Base-by-base conservation (phyloP, 164 flowering plant species). In the Liquidambar formosana region DNA sequence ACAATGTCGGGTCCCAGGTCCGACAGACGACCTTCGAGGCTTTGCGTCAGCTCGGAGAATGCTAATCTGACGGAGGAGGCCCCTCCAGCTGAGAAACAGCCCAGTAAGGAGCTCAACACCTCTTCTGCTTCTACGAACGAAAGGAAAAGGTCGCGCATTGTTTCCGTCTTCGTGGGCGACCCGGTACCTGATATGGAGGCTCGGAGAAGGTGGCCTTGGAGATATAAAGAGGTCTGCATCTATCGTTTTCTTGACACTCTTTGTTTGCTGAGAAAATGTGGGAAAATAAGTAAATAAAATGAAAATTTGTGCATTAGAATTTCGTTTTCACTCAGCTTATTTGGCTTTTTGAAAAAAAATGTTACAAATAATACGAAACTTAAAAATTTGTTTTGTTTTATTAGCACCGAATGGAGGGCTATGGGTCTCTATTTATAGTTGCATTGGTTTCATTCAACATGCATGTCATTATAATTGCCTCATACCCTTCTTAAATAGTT, bases 161-260 rank as follows among this genome's bases (percentile, higher is more conserved):
- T 33, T 2, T 25, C 53, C 1, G 41, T 63, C 13, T 70, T 70
- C 19, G 48, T 70, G 14, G 73, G 73, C 0, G 67, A 70, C 28
- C 73, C 73, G 28, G 61, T 70, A 8, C 73, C 73, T 10, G 67
- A 62, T 0, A 61, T 63, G 23, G 73, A 63, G 19, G 73, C 73
- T 19, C 73, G 62, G 43, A 56, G 25, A 10, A 63, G 67, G 33
- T 70, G 73, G 73, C 73, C 73, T 19, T 70, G 73, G 73, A 54
- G 73, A 44, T 70, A 38, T 23, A 33, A 41, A 33, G 18, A 41
- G 67, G 67, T 70, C 23, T 33, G 72, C 19, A 3, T 5, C 16
- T 66, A 33, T 27, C 5, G 2, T 26, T 51, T 8, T 51, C n/a
- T n/a, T 4, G 9, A 1, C 3, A n/a, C 19, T 51, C 21, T 19